Percentiles rank a stretch among this genome's conserved stretches.
These are phyloP conservation scores for Colletotrichum orbiculare DNA, from an alignment of 2,329 filamentous ascomycete genomes.

Conservation along the genomic window DNA sequence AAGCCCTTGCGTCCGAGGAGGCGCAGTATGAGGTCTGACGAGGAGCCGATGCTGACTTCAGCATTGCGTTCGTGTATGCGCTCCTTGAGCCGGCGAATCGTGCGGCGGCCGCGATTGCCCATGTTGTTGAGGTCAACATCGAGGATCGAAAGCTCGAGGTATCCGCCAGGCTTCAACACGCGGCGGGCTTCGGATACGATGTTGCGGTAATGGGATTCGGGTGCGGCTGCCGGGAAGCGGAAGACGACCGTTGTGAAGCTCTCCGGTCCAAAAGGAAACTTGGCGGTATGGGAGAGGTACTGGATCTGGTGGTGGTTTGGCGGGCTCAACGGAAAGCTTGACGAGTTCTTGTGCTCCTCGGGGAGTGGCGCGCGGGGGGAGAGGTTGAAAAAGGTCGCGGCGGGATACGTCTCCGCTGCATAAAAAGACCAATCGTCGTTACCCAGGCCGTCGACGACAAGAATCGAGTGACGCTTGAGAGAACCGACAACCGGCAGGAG, in stretches of 20 bases:
- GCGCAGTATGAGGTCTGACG: conserved; percentile 71
- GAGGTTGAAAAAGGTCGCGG: conserved; percentile 81
- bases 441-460: conserved; percentile 86
- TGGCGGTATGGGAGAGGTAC: conserved; percentile 69
- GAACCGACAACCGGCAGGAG: conserved; percentile 64
- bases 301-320: conserved; percentile 82
- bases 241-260: conserved; percentile 83
- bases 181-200: conserved; percentile 80
- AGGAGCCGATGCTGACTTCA: conserved; percentile 69
- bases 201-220: conserved; percentile 75
- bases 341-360: conserved; percentile 53
- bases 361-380: conserved; percentile 67
- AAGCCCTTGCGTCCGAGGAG: conserved; percentile 78
- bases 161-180: conserved; percentile 81
- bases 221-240: conserved; percentile 78
- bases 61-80: conserved; percentile 71
- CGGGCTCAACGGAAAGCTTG: conserved; percentile 66
- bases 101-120: conserved; percentile 76
- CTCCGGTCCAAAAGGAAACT: conserved; percentile 80
- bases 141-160: conserved; percentile 81
- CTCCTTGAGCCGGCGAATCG: conserved; percentile 78
- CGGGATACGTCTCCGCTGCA: conserved; percentile 81
- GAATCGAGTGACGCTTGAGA: conserved; percentile 70
- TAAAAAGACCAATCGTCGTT: conserved; percentile 92
- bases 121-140: conserved; percentile 87